These are phyloP conservation scores for Agapanthus africanus DNA, from an alignment of 106 monocot genomes.

Conservation along the genomic window DNA sequence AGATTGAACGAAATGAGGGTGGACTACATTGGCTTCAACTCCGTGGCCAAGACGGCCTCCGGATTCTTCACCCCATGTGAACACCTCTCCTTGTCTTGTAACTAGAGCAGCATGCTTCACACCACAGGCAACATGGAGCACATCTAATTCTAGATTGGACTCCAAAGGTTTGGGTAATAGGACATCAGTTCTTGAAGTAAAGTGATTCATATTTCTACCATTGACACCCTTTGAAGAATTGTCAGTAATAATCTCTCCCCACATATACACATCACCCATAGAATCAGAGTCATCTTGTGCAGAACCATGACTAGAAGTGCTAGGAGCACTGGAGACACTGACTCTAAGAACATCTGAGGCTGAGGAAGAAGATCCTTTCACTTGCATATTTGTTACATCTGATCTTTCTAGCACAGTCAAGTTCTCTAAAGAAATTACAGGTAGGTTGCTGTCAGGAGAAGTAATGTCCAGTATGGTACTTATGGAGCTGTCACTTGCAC, in stretches of 20 bases:
- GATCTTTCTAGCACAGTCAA: constrained; percentile 28
- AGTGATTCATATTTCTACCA: constrained; percentile 24
- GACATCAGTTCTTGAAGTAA: constrained; percentile 45
- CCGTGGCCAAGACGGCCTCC: constrained; percentile 93
- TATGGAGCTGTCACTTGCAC: constrained; percentile 41
- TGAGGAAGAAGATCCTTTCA: constrained; percentile 46
- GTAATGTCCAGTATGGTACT: constrained; percentile 30
- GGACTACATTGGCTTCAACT: constrained; percentile 40
- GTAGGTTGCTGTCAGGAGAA: constrained; percentile 39
- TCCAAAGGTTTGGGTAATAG: constrained; percentile 78
- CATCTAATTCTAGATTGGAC: constrained; percentile 83
- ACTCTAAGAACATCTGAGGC: constrained; percentile 45
- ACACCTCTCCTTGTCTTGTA: constrained; percentile 72
- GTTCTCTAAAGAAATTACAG: constrained; percentile 28
- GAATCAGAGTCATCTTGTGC: constrained; percentile 57
- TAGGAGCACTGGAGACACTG: constrained; percentile 75
- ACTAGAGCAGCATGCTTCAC: constrained; percentile 81
- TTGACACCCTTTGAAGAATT: constrained; percentile 18
- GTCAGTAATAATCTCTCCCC: constrained; percentile 64
- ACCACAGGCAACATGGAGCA: constrained; percentile 70
- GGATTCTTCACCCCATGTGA: constrained; percentile 96
- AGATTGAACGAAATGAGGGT: constrained; percentile 77
- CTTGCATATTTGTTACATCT: constrained; percentile 74
- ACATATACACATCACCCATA: constrained; percentile 63
- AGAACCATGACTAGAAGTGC: constrained; percentile 74